Percentiles rank a stretch among this genome's conserved stretches.
Conservation (phyloP, 2,329 filamentous ascomycete species). For the Elsinoe arachidis region DNA sequence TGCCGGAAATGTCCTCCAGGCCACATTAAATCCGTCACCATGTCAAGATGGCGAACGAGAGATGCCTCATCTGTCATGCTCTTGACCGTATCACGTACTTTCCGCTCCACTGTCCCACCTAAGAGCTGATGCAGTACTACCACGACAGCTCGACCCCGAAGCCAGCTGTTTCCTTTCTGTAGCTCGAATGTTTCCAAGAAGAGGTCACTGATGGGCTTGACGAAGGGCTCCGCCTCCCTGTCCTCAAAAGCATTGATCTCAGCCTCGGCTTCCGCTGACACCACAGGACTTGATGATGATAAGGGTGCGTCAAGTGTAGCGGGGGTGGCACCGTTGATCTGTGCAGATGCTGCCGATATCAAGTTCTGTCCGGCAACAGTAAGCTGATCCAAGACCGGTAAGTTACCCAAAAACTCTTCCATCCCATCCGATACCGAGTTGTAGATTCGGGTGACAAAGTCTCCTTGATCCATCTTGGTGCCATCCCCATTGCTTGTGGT, state of each 20-base stretch:
- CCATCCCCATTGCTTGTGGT: constrained; percentile 56
- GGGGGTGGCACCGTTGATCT: constrained; percentile 34
- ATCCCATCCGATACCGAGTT: constrained; percentile 96
- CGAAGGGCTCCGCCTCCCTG: constrained; percentile 83
- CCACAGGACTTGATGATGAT: constrained; percentile 31
- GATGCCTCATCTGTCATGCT: constrained; percentile 68
- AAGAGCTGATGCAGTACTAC: constrained; percentile 93
- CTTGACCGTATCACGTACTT: constrained; percentile 77
- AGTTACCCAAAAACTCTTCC: constrained; percentile 95
- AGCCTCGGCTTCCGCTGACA: constrained; percentile 70
- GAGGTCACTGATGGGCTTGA: constrained; percentile 96
- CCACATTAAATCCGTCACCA: constrained; percentile 74
- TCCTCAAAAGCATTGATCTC: constrained; percentile 90
- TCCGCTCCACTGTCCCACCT: constrained; percentile 90
- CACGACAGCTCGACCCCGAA: constrained; percentile 88
- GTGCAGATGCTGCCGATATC: constrained; percentile 60
- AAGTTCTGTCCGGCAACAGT: constrained; percentile 88
- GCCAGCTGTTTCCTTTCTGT: constrained; percentile 93
- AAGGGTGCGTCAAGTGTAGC: constrained; percentile 37
- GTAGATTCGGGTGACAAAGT: constrained; percentile 91
- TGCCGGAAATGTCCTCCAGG: constrained; percentile 54
- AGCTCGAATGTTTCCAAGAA: constrained; percentile 94
- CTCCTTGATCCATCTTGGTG: constrained; percentile 55
- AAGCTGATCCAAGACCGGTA: constrained; percentile 88
- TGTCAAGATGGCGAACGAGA: constrained; percentile 63